Conservation (phyloP, 148 eudicot species). For the Hydrangea macrophylla region DNA sequence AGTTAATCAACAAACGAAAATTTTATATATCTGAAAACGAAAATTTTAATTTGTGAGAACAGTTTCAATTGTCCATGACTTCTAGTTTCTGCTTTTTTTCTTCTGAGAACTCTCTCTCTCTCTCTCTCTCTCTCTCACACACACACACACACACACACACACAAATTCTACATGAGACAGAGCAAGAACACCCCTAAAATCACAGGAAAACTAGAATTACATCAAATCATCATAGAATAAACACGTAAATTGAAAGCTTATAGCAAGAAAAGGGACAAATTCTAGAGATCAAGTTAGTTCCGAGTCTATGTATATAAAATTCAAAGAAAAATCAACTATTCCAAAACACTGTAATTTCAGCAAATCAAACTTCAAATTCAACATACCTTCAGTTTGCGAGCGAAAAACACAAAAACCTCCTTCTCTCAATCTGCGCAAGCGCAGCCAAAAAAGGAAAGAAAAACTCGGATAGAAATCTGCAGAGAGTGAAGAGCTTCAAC, state of each 20-base stretch:
- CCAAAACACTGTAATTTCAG: background rate
- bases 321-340: background rate
- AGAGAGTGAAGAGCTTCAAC: background rate
- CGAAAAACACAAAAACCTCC: slow-evolving; percentile 1
- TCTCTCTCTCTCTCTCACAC: background rate
- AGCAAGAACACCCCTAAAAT: background rate
- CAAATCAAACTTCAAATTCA: slow-evolving; percentile 8
- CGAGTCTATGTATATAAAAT: background rate
- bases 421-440: background rate
- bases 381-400: background rate
- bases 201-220: background rate
- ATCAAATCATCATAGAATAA: background rate
- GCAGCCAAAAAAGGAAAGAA: background rate
- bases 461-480: background rate
- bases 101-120: background rate
- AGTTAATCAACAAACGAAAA: background rate
- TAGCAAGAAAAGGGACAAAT: slow-evolving; percentile 2
- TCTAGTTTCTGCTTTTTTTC: background rate
- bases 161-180: background rate
- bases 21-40: background rate
- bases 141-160: too few species aligned
- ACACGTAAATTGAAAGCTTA: background rate
- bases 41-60: background rate
- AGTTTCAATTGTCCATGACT: background rate
- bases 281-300: background rate